Evolutionary conservation across 148 eudicot genomes (phyloP), one percentile per base, ranked within the genome.

Genomic region (Cornus suecica): DNA sequence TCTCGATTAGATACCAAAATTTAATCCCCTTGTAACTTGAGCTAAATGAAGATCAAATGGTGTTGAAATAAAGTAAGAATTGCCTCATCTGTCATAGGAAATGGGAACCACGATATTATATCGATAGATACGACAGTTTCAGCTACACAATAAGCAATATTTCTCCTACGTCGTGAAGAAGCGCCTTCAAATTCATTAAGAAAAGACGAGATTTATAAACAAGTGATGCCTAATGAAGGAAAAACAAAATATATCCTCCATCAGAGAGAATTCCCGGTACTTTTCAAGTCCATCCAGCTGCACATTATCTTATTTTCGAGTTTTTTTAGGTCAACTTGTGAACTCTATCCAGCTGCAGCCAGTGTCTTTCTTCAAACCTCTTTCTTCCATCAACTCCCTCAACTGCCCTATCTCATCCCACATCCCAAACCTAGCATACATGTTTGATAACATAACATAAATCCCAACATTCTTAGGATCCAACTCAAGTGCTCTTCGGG

Each of bases 401-500:
- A 90, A 69, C 0, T 85, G 66, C 71, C 73, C 87, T 70, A 85
- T 85, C 79, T 93, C 88, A 64, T 81, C 80, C 92, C 93, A 85
- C 89, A 93, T 80, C 31, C 86, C 85, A 78, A 81, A 68, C 74
- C 72, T 87, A 29, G 88, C 93, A 82, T 84, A 90, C 83, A 89
- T 80, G 76, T 84, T 90, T 34, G 90, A 88, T 73, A 89, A 68
- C 54, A 93, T 61, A 76, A 87, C 82, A 73, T 86, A 87, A 58
- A 92, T 61, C 52, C 97, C 94, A 20, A 78, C 82, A 77, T 89
- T 88, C 27, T 58, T 74, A 74, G 88, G 88, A 75, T 90, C 93
- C 87, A 90, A 77, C 30, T 87, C 88, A 70, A 90, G 93, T 32
- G 91, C 97, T 83, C 79, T 86, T 76, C 80, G 82, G 52, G 93